Base-by-base conservation (phyloP, 257 asterid genomes). In the Fraxinus excelsior region DNA sequence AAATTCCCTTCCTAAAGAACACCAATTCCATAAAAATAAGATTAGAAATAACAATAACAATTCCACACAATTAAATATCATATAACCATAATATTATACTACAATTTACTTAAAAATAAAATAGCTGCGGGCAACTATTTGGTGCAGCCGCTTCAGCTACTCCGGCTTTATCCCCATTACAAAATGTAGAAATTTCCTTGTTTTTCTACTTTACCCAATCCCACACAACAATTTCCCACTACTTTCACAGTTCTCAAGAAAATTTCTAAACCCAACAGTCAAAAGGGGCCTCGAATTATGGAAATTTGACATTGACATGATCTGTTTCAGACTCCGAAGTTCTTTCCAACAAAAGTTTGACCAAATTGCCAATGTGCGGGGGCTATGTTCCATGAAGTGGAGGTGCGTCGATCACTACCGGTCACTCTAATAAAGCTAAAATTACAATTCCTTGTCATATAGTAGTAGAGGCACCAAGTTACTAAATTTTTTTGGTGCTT, bases 341-440 rank as follows among this genome's bases (percentile, higher is more conserved):
- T 93, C 80, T 91, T 93, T 0, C 98, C 98, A 2, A 79, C 85
- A 58, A 86, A 93, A 2, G 98, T 93, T 67, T 93, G 97, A 58
- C 98, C 97, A 70, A 88, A 93, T 71, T 93, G 92, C 98, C 98
- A 93, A 46, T 80, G 72, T 1, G 91, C 29, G 1, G 96, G 96
- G 2, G 74, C 97, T 1, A 93, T 84, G 80, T 91, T 93, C 95
- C 95, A 90, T 0, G 97, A 86, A 71, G 98, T 89, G 60, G 97
- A 90, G 51, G 87, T 82, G 65, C 98, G 93, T 19, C 91, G 72
- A 82, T 93, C 98, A 67, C 96, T 88, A 74, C 82, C 88, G 7
- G 81, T 72, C 35, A 93, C 95, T 62, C 98, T 82, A 80, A 93
- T n/a, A n/a, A n/a, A n/a, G n/a, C n/a, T n/a, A n/a, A n/a, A n/a